Base-by-base conservation (phyloP, 2,329 filamentous ascomycete species). In the Colletotrichum plurivorum region DNA sequence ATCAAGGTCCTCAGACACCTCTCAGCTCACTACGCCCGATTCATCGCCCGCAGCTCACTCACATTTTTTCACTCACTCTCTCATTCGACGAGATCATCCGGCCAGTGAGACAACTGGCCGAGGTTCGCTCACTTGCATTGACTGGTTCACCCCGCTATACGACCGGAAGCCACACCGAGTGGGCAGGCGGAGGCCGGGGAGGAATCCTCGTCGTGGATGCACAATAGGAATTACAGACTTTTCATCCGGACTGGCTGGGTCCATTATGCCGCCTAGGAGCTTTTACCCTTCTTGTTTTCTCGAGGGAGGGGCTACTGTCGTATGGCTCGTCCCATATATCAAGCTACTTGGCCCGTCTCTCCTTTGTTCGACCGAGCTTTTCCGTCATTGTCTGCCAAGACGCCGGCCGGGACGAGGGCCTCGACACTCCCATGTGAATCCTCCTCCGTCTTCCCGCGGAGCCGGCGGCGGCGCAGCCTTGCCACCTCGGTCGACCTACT, bases 1-100 rank as follows among this genome's bases (percentile, higher is more conserved):
- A 69, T 69, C 66, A 66, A 61, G 66, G 66, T 69, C 36, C 62
- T 60, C 66, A 66, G 5, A 54, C 1, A 31, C 27, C 9, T 9
- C 7, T 31, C 27, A 31, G 27, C 4, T 6, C 46, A 49, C 46
- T n/a, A 41, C 20, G 20, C 18, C 39, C 31, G n/a, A 48, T 39
- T 6, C 18, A 56, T 12, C 15, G 15, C 8, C 10, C 25, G 15
- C 15, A 15, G 22, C 27, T 31, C 27, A 31, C 20, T 20, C 3
- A 12, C 20, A 15, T 49, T 36, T 51, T 13, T 22, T 5, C 27
- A 25, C 36, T 16, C 27, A 25, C 12, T 9, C 15, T 18, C 22
- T 9, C 39, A 9, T 16, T 20, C 13, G 20, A 12, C 54, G 13
- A 6, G n/a, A 9, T 5, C 4, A 15, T 9, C 36, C 10, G 25